phyloP scores from a whole-genome alignment of 2,329 filamentous ascomycete species.

The Fusarium torulosum region DNA sequence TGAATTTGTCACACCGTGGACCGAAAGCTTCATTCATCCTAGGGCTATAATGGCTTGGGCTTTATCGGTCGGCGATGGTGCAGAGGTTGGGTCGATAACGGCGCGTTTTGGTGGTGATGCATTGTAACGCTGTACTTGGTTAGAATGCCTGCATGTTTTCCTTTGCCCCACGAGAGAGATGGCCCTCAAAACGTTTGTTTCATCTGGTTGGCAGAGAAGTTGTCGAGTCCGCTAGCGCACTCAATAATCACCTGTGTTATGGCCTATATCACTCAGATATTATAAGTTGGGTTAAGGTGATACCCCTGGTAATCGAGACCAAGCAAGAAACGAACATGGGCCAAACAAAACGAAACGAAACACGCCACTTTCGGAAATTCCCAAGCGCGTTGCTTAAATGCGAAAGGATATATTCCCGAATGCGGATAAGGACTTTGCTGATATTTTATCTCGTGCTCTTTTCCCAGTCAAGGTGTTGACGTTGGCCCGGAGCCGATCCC shows the following conservation, averaged over 20 bases:
- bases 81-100: constrained; percentile 35
- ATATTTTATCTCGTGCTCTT: constrained; percentile 9
- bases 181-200: constrained; percentile 42
- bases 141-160: constrained; percentile 32
- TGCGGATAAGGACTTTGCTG: constrained; percentile 20
- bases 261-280: constrained; percentile 44
- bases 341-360: constrained; percentile 43
- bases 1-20: constrained; percentile 43
- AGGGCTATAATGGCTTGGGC: constrained; percentile 39
- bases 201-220: constrained; percentile 46
- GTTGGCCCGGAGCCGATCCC: constrained; percentile 32
- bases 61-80: constrained; percentile 38
- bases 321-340: constrained; percentile 32
- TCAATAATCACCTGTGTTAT: constrained; percentile 47
- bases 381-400: constrained; percentile 19
- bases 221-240: constrained; percentile 37
- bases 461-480: constrained; percentile 17
- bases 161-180: constrained; percentile 38
- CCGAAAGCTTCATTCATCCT: constrained; percentile 29
- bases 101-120: constrained; percentile 40
- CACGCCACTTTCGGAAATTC: constrained; percentile 37
- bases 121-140: constrained; percentile 45
- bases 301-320: constrained; percentile 31
- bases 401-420: constrained; percentile 35
- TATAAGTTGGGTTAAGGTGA: constrained; percentile 39